Evolutionary conservation across 1,284 basidiomycete genomes (phyloP).

Genomic region (Ganoderma lucidum): DNA sequence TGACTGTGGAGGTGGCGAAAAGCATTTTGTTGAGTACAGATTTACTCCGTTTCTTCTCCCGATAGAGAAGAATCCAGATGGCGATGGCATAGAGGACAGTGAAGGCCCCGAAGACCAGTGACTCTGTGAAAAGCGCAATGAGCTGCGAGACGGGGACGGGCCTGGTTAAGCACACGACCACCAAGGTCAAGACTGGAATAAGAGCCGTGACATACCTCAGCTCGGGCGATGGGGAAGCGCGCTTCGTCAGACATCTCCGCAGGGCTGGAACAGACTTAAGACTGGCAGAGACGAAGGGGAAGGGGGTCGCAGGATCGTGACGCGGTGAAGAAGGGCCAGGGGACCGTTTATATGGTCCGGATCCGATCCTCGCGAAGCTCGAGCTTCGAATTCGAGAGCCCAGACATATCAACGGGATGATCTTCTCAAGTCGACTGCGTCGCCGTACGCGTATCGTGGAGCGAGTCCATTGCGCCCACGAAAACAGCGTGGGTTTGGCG

Average conservation of each 20-base stretch:
- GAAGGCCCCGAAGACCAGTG: constrained; percentile 32
- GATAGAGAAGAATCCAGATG: constrained; percentile 33
- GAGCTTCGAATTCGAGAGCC: not conserved
- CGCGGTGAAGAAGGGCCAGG: not conserved
- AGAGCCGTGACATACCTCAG: constrained; percentile 11
- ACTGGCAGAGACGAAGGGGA: constrained; percentile 11
- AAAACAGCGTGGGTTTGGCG: constrained; percentile 5
- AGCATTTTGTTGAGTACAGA: constrained; percentile 30
- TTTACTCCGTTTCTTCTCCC: constrained; percentile 27
- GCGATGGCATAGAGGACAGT: constrained; percentile 32
- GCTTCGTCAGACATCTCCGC: constrained; percentile 23
- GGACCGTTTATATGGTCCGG: not conserved
- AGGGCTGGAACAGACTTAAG: constrained; percentile 14
- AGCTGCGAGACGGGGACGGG: constrained; percentile 7
- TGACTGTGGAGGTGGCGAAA: constrained; percentile 29
- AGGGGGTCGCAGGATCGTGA: constrained; percentile 7
- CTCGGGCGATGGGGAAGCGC: constrained; percentile 20
- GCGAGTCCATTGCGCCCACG: not conserved
- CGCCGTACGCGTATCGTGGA: not conserved
- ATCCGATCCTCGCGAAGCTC: constrained; percentile 4
- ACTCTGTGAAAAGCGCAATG: constrained; percentile 30
- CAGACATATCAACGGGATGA: not conserved
- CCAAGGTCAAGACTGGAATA: not conserved
- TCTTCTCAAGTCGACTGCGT: not conserved
- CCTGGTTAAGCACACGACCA: not conserved